Percentiles rank a stretch among this genome's conserved stretches.
These are phyloP conservation scores for Globisporangium takayamanum DNA, from an alignment of 352 stramenopile species.

Conservation along the genomic window DNA sequence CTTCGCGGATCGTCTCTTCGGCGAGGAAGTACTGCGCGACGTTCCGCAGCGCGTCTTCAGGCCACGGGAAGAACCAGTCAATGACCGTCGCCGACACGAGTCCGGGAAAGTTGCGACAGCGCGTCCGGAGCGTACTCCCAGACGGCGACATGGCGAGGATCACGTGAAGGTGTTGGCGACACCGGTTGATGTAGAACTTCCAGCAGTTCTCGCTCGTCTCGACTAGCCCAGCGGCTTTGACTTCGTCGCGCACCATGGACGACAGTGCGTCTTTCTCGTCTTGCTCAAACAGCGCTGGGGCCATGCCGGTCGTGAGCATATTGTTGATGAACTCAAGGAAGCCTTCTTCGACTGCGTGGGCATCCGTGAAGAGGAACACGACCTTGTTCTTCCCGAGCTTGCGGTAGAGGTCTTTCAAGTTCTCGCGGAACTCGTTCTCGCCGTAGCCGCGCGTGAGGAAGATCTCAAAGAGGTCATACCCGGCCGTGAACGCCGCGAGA, in stretches of 20 bases:
- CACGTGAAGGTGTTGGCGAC: constrained; percentile 91
- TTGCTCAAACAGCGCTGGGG: constrained; percentile 89
- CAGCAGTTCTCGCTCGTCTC: constrained; percentile 93
- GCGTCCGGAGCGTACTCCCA: constrained; percentile 89
- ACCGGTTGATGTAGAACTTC: constrained; percentile 93
- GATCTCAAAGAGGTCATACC: constrained; percentile 94
- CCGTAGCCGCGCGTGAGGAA: constrained; percentile 91
- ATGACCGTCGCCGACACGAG: constrained; percentile 92
- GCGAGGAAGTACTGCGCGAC: constrained; percentile 92
- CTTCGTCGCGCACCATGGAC: constrained; percentile 79
- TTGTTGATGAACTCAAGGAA: constrained; percentile 98
- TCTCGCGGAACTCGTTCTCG: constrained; percentile 91
- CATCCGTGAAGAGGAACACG: constrained; percentile 96
- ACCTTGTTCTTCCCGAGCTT: constrained; percentile 81
- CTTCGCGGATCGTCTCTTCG: constrained; percentile 87
- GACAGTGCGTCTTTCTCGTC: constrained; percentile 89
- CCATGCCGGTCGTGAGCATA: constrained; percentile 94
- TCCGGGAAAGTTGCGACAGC: constrained; percentile 93
- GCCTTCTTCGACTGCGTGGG: constrained; percentile 93
- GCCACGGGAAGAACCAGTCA: constrained; percentile 96
- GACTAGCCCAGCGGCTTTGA: constrained; percentile 82
- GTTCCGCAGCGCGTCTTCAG: constrained; percentile 88
- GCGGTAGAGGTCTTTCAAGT: constrained; percentile 92
- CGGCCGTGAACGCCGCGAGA: constrained; percentile 92
- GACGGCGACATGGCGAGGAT: constrained; percentile 94